phyloP scores from a whole-genome alignment of 1,284 basidiomycete genomes.

The Trichosporon sp. region DNA sequence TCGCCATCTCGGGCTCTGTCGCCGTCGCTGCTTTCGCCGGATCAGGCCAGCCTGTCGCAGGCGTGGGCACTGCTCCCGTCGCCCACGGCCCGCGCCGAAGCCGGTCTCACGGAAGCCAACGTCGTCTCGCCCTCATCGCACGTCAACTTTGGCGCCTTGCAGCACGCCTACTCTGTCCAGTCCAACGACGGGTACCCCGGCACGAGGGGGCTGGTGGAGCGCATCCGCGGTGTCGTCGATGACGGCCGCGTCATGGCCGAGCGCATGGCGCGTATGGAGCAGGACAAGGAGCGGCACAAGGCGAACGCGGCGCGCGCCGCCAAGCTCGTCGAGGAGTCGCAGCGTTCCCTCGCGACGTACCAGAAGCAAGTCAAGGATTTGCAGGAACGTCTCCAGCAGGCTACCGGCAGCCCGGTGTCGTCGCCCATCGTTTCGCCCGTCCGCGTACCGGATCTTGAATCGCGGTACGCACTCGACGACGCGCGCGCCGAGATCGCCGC shows the following conservation, averaged over 20 bases:
- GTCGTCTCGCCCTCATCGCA: slow-evolving; percentile 57
- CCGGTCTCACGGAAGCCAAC: slow-evolving; percentile 63
- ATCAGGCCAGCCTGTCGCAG: slow-evolving; percentile 62
- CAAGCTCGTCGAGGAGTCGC: slow-evolving; percentile 80
- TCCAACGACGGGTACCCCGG: slow-evolving; percentile 42
- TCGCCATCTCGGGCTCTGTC: not conserved
- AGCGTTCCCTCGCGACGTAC: slow-evolving; percentile 76
- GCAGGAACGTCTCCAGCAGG: slow-evolving; percentile 21
- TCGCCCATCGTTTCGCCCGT: not conserved
- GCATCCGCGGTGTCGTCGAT: slow-evolving; percentile 73
- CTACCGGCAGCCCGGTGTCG: not conserved
- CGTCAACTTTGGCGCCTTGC: slow-evolving; percentile 55
- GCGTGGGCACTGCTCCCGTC: slow-evolving; percentile 80
- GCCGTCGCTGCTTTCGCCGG: slow-evolving; percentile 7
- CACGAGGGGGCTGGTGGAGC: slow-evolving; percentile 71
- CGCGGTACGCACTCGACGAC: slow-evolving; percentile 12
- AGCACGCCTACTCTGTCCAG: slow-evolving; percentile 43
- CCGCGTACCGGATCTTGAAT: not conserved
- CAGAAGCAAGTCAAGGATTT: slow-evolving; percentile 60
- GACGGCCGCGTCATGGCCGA: slow-evolving; percentile 82
- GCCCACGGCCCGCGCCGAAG: slow-evolving; percentile 70
- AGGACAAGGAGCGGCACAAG: slow-evolving; percentile 83
- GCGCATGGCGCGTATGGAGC: slow-evolving; percentile 75
- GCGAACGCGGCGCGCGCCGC: slow-evolving; percentile 86
- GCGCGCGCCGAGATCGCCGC: slow-evolving; percentile 19